A percentile compares a stretch with the other conserved stretches of the same genome.
Conservation (phyloP, 148 eudicot genomes). For the Silene conica region DNA sequence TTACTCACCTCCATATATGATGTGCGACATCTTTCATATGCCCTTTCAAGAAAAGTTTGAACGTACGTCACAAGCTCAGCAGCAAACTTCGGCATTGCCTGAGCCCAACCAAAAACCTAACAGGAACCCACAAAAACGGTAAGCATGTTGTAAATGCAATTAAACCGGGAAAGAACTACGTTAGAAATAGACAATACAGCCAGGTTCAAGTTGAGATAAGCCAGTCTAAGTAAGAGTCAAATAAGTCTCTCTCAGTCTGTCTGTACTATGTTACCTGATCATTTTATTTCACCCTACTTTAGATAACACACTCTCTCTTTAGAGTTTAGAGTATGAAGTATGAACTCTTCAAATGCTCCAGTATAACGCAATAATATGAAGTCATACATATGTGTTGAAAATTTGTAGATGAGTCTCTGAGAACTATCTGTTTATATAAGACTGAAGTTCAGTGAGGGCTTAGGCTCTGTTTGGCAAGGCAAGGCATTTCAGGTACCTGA, state of each 20-base stretch:
- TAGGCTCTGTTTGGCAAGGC: no score
- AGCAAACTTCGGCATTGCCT: slow-evolving; percentile 95
- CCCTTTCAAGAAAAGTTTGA: slow-evolving; percentile 89
- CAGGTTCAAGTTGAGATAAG: slow-evolving; percentile 2
- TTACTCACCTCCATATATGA: slow-evolving; percentile 84
- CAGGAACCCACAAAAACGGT: slow-evolving; percentile 9
- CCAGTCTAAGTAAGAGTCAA: neutral
- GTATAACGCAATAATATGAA: neutral
- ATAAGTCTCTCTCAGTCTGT: no score
- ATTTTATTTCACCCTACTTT: no score
- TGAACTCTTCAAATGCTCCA: no score
- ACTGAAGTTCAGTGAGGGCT: no score
- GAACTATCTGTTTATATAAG: no score
- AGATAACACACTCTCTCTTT: no score
- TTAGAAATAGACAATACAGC: slow-evolving; percentile 5
- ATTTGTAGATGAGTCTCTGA: no score
- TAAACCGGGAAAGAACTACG: neutral
- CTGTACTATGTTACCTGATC: no score
- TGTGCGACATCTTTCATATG: slow-evolving; percentile 98
- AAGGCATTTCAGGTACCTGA: no score
- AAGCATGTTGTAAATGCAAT: neutral
- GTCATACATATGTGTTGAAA: no score
- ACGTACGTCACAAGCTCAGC: slow-evolving; percentile 83
- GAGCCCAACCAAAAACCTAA: slow-evolving; percentile 96
- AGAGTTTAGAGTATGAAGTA: no score